phyloP scores from a whole-genome alignment of 768 basidiomycete genomes.

The Lanmaoa pseudosensibilis region DNA sequence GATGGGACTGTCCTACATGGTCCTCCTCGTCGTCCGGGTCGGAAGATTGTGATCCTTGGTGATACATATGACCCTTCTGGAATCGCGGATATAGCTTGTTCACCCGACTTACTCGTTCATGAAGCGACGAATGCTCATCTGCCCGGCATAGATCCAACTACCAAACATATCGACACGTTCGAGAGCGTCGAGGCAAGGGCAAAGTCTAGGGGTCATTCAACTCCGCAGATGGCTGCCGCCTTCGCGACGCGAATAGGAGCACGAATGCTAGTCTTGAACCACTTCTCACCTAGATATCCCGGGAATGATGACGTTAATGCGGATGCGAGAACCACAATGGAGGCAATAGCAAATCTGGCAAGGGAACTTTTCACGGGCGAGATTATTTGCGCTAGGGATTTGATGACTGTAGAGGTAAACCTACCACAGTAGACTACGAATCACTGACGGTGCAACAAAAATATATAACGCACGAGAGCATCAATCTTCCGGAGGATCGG shows the following conservation, averaged over 20 bases:
- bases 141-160: constrained; percentile 57
- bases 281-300: constrained; percentile 81
- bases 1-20: constrained; percentile 75
- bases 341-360: constrained; percentile 59
- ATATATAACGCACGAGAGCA: not conserved
- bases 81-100: constrained; percentile 57
- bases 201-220: constrained; percentile 83
- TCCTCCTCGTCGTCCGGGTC: constrained; percentile 61
- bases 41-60: constrained; percentile 80
- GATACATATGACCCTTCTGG: constrained; percentile 83
- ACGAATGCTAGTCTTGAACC: constrained; percentile 69
- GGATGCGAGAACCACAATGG: constrained; percentile 57
- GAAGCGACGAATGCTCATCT: constrained; percentile 90
- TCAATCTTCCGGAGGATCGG: constrained; percentile 68
- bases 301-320: constrained; percentile 57
- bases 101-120: constrained; percentile 76
- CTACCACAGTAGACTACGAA: constrained; percentile 28
- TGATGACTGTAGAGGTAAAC: constrained; percentile 67
- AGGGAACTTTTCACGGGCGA: constrained; percentile 51
- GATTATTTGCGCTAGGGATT: constrained; percentile 70
- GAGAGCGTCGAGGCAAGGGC: constrained; percentile 61
- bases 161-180: constrained; percentile 61
- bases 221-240: constrained; percentile 84
- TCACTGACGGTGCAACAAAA: constrained; percentile 5
- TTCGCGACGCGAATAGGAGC: constrained; percentile 73